phyloP scores from a whole-genome alignment of 1,284 basidiomycete species.

The Fistulinella cinereoalba region DNA sequence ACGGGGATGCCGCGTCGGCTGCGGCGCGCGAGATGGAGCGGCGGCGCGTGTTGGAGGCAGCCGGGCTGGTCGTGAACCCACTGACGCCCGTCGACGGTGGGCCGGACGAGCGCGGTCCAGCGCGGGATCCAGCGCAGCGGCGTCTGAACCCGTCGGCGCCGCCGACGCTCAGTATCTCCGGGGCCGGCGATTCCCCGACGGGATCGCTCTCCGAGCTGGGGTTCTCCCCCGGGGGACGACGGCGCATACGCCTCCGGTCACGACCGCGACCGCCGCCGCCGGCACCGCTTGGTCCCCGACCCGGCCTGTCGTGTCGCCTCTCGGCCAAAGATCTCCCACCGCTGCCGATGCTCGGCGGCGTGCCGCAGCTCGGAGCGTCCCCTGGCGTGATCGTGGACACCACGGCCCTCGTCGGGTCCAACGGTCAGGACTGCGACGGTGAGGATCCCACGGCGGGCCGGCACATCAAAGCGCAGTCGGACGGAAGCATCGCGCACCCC shows the following conservation, averaged over 20 bases:
- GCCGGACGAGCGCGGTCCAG: too few relatives aligned
- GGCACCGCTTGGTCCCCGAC: constrained; percentile 47
- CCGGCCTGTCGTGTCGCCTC: constrained; percentile 17
- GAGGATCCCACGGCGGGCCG: background rate
- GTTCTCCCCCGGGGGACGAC: constrained; percentile 2
- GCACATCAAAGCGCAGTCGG: constrained; percentile 10
- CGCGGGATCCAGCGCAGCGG: background rate
- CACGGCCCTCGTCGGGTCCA: too few relatives aligned
- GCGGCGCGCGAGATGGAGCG: constrained; percentile 71
- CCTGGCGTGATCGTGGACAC: too few relatives aligned
- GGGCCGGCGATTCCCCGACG: background rate
- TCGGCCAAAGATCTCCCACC: constrained; percentile 54
- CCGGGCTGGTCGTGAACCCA: constrained; percentile 75
- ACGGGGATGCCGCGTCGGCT: constrained; percentile 29
- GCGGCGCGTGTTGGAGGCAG: constrained; percentile 80
- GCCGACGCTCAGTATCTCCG: background rate
- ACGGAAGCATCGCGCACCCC: constrained; percentile 32
- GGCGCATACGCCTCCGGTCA: background rate
- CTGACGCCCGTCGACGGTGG: constrained; percentile 36
- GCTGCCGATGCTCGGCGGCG: constrained; percentile 40
- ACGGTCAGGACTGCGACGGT: too few relatives aligned
- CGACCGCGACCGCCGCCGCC: constrained; percentile 42
- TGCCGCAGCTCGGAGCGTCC: too few relatives aligned
- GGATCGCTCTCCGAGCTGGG: background rate
- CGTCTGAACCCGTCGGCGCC: background rate